Base-by-base conservation (phyloP, 2,329 filamentous ascomycete species). In the Helotiales sp. region DNA sequence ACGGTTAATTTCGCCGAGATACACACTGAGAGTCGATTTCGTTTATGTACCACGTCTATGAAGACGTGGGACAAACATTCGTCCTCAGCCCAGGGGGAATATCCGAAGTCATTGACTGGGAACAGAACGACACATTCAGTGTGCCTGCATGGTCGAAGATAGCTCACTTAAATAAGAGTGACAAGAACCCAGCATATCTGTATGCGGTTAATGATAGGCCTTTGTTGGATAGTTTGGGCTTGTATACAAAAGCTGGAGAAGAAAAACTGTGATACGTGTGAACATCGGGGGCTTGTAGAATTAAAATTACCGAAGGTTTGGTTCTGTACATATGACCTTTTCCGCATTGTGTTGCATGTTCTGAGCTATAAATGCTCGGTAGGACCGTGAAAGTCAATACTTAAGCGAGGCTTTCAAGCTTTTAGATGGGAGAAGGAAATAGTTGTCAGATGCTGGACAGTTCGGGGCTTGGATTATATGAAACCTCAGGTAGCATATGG, bases 1-100 rank as follows among this genome's bases (percentile, higher is more conserved):
- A 81, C 81, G 0, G 78, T 82, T 2, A 77, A 84, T 65, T 82
- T 83, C 68, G 79, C 81, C n/a, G 76, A 83, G 40, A 43, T 43
- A 17, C 17, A 43, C 8, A 43, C 15, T 8, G 40, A 43, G 17
- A 43, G 40, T 43, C 40, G 20, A 43, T 43, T n/a, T 43, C 40
- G 1, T 43, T 43, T 17, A 43, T 43, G 40, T 43, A 43, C 8
- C 40, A 43, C 8, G 17, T 43, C 40, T 43, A 43, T 43, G 40
- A 43, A 43, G 40, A 17, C 15, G 40, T 43, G 4, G 40, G 40
- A 43, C 40, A 43, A 43, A 43, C 40, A 43, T n/a, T 17, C 15
- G 20, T 43, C 8, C 3, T 43, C 40, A 43, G 40, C 40, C 40
- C 40, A 43, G 40, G 40, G 8, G 40, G 40, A 8, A 20, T 6